Conservation (phyloP, 805 yeast species). For the Kodamaea neixiangensis region DNA sequence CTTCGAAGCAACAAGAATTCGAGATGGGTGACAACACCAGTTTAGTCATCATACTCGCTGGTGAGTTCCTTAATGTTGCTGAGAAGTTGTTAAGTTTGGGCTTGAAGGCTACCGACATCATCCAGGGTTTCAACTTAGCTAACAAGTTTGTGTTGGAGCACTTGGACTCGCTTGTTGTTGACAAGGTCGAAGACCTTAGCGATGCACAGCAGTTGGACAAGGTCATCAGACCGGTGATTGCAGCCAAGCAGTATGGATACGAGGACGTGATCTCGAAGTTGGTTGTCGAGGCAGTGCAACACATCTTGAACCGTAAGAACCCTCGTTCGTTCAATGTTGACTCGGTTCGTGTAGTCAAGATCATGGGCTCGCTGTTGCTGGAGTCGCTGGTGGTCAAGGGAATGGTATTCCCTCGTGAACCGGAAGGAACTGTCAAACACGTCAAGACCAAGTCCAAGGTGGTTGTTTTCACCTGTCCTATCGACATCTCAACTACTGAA, state of each 20-base stretch:
- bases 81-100: slow-evolving; percentile 85
- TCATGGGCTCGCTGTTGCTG: slow-evolving; percentile 85
- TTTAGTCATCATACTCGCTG: slow-evolving; percentile 87
- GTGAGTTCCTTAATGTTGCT: slow-evolving; percentile 83
- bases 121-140: slow-evolving; percentile 92
- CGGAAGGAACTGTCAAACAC: slow-evolving; percentile 86
- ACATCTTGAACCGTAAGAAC: slow-evolving; percentile 67
- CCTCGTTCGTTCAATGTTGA: slow-evolving; percentile 82
- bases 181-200: slow-evolving; percentile 57
- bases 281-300: slow-evolving; percentile 81
- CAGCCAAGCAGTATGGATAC: slow-evolving; percentile 90
- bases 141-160: slow-evolving; percentile 68
- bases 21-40: slow-evolving; percentile 98
- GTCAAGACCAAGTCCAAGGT: slow-evolving; percentile 68
- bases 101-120: slow-evolving; percentile 86
- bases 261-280: slow-evolving; percentile 77
- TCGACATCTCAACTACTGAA: slow-evolving; percentile 95
- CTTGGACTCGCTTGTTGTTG: slow-evolving; percentile 65
- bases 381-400: slow-evolving; percentile 86
- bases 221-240: slow-evolving; percentile 81
- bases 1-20: slow-evolving; percentile 92
- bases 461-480: slow-evolving; percentile 90
- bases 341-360: slow-evolving; percentile 90
- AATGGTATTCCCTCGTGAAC: slow-evolving; percentile 97
- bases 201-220: slow-evolving; percentile 61